A percentile compares a stretch with the other conserved stretches of the same genome.
phyloP scores from a whole-genome alignment of 169 alveolate genomes.

The Cytauxzoon felis region DNA sequence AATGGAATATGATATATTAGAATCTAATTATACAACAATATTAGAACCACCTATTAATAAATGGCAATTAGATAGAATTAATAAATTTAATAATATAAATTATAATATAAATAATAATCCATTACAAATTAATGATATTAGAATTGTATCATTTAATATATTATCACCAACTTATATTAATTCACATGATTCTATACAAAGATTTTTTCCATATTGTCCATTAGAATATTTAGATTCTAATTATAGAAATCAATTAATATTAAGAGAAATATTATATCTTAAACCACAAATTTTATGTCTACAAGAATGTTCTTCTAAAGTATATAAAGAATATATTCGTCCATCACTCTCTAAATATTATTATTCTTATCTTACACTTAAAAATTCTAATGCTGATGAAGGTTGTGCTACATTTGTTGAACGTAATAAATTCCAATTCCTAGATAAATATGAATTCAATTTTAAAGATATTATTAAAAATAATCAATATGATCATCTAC shows the following conservation, averaged over 20 bases:
- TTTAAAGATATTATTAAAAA: slow-evolving; percentile 31
- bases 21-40: slow-evolving; percentile 24
- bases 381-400: slow-evolving; percentile 37
- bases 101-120: neutral
- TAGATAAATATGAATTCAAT: slow-evolving; percentile 19
- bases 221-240: slow-evolving; percentile 36
- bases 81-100: slow-evolving; percentile 7
- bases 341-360: slow-evolving; percentile 27
- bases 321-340: slow-evolving; percentile 37
- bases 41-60: slow-evolving; percentile 9
- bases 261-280: slow-evolving; percentile 31
- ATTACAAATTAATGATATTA: slow-evolving; percentile 20
- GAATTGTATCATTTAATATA: slow-evolving; percentile 57
- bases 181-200: slow-evolving; percentile 32
- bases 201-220: slow-evolving; percentile 61
- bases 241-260: slow-evolving; percentile 49
- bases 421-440: slow-evolving; percentile 5
- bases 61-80: slow-evolving; percentile 50
- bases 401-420: slow-evolving; percentile 52
- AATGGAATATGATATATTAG: slow-evolving; percentile 26
- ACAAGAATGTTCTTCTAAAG: slow-evolving; percentile 56
- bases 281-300: slow-evolving; percentile 47
- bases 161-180: slow-evolving; percentile 58
- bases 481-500: slow-evolving; percentile 15
- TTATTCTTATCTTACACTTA: slow-evolving; percentile 48